Conservation (phyloP, 305 asterid species). For the Plantago lanceolata region DNA sequence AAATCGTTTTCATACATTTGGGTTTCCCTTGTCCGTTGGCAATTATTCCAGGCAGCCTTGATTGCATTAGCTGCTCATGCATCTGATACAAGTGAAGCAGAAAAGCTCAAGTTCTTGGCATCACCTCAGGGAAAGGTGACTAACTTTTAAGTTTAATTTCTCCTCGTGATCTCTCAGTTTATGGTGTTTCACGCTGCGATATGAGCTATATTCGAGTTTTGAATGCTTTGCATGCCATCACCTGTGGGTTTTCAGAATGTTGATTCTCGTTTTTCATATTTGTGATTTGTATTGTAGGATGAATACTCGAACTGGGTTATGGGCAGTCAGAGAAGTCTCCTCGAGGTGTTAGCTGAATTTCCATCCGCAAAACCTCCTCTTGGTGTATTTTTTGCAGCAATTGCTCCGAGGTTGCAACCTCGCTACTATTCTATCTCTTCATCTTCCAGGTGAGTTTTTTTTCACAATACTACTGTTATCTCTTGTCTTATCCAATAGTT, state of each 20-base stretch:
- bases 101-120: conserved; percentile 57
- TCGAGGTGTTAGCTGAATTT: conserved; percentile 75
- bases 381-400: conserved; percentile 75
- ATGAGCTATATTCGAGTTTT: neutral
- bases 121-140: conserved; percentile 81
- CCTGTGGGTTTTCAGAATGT: neutral
- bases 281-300: conserved; percentile 36
- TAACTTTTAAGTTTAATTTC: conserved; percentile 1
- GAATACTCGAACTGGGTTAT: conserved; percentile 69
- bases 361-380: conserved; percentile 76
- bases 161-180: neutral
- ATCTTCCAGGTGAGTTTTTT: conserved; percentile 60
- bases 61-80: conserved; percentile 76
- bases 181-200: neutral
- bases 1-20: neutral
- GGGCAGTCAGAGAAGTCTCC: conserved; percentile 67
- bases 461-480: conserved; percentile 4
- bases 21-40: conserved; percentile 7
- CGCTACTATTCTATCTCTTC: conserved; percentile 79
- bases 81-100: conserved; percentile 57
- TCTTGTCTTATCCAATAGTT: conserved; percentile 7
- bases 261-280: neutral
- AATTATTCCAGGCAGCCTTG: conserved; percentile 53
- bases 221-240: neutral
- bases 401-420: conserved; percentile 66